A percentile compares a stretch with the other conserved stretches of the same genome.
Evolutionary conservation across 2,329 filamentous ascomycete species (phyloP).

Genomic region (Colletotrichum scovillei): DNA sequence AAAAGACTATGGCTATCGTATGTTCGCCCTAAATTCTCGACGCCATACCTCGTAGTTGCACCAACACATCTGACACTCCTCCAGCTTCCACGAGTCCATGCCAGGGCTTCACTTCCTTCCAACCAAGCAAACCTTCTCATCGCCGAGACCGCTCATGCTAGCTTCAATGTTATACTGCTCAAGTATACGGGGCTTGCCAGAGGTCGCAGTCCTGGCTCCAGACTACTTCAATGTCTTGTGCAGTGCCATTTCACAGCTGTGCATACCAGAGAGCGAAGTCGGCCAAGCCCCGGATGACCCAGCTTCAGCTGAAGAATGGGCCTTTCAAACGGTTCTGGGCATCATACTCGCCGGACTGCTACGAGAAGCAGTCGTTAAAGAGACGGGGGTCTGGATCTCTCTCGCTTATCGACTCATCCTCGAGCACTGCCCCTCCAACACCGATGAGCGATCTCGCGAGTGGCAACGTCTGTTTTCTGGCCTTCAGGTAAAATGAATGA

Average conservation of each 20-base stretch:
- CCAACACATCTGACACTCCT: not conserved
- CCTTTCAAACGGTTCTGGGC: constrained; percentile 55
- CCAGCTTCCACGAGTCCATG: constrained; percentile 56
- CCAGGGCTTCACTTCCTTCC: constrained; percentile 57
- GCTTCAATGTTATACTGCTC: constrained; percentile 57
- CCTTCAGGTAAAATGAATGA: constrained; percentile 26
- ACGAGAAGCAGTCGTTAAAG: constrained; percentile 52
- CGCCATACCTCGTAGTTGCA: not conserved
- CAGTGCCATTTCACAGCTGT: constrained; percentile 52
- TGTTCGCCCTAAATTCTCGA: not conserved
- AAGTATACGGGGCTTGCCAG: constrained; percentile 46
- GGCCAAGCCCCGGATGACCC: constrained; percentile 39
- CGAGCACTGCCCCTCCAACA: constrained; percentile 52
- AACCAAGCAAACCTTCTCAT: constrained; percentile 53
- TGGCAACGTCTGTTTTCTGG: constrained; percentile 54
- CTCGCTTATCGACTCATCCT: constrained; percentile 54
- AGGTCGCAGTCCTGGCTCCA: constrained; percentile 48
- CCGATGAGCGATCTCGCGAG: constrained; percentile 50
- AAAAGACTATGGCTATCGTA: constrained; percentile 49
- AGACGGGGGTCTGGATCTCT: constrained; percentile 57
- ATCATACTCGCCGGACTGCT: constrained; percentile 54
- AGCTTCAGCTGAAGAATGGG: constrained; percentile 48
- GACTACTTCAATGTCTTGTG: constrained; percentile 53
- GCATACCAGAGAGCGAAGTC: constrained; percentile 47
- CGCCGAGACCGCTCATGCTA: constrained; percentile 53